Evolutionary conservation across 495 filamentous ascomycete genomes (phyloP).

Genomic region (Aspergillus cavernicola): DNA sequence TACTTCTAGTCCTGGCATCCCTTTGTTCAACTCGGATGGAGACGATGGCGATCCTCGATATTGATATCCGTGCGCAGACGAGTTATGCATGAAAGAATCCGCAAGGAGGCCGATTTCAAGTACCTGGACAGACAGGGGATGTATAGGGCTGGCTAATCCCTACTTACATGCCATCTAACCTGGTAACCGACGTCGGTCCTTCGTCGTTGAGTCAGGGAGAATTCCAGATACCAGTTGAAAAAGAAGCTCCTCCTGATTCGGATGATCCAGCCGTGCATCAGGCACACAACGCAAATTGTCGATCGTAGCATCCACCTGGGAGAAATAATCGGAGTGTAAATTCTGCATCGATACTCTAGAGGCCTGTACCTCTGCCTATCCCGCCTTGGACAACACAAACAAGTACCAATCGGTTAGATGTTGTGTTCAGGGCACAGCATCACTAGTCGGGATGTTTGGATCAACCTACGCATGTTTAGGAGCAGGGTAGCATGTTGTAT

Average conservation of each 20-base stretch:
- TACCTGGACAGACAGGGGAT: background rate
- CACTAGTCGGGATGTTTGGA: conserved; percentile 4
- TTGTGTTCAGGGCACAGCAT: conserved; percentile 6
- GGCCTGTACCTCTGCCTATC: too few relatives aligned
- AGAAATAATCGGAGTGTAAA: background rate
- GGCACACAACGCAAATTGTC: background rate
- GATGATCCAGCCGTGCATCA: background rate
- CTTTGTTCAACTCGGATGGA: background rate
- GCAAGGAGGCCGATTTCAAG: background rate
- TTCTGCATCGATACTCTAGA: conserved; percentile 1
- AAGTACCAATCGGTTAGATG: conserved; percentile 2
- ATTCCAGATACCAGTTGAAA: background rate
- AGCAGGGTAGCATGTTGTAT: background rate
- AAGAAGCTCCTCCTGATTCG: too few relatives aligned
- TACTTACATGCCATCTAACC: conserved; percentile 13
- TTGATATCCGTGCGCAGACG: conserved; percentile 20
- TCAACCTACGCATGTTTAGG: background rate
- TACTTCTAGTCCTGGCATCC: conserved; percentile 1
- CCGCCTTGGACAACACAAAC: background rate
- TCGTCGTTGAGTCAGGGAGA: conserved; percentile 2
- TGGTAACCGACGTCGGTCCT: too few relatives aligned
- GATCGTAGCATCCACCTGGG: background rate
- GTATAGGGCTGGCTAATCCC: conserved; percentile 11
- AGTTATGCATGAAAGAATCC: conserved; percentile 15
- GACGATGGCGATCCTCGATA: conserved; percentile 4